Percentiles rank a stretch among this genome's conserved stretches.
Evolutionary conservation across 148 eudicot genomes (phyloP).

Genomic region (Fagopyrum homotropicum): DNA sequence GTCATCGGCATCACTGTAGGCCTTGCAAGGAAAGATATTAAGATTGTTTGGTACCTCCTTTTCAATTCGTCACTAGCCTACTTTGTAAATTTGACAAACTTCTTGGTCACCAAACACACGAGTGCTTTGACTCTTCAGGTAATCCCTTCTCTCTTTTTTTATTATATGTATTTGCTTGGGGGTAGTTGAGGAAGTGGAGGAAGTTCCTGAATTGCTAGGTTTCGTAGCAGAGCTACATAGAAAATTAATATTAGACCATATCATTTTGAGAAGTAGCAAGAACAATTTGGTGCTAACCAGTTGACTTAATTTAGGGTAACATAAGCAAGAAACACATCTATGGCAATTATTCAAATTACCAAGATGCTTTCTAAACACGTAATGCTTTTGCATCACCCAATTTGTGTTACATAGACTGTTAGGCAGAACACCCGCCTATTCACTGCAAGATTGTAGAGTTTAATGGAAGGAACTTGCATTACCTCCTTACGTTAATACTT

Average conservation of each 20-base stretch:
- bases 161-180: background rate
- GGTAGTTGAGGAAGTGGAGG: background rate
- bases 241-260: background rate
- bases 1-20: conserved; percentile 2
- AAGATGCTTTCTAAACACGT: background rate
- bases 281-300: background rate
- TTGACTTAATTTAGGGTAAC: background rate
- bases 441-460: background rate
- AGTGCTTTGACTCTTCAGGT: conserved; percentile 16
- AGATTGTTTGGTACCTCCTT: conserved; percentile 7
- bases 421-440: background rate
- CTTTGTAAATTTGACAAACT: conserved; percentile 13
- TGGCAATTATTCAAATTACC: too few species aligned
- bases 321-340: too few species aligned
- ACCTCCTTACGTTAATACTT: background rate
- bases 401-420: background rate
- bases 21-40: background rate
- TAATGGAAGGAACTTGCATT: background rate
- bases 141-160: background rate
- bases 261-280: background rate
- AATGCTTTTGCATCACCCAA: background rate
- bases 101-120: conserved; percentile 14
- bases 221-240: background rate
- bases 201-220: background rate
- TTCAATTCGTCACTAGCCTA: conserved; percentile 8